Base-by-base conservation (phyloP, 2,329 filamentous ascomycete genomes). In the Domatiomyces globalis region DNA sequence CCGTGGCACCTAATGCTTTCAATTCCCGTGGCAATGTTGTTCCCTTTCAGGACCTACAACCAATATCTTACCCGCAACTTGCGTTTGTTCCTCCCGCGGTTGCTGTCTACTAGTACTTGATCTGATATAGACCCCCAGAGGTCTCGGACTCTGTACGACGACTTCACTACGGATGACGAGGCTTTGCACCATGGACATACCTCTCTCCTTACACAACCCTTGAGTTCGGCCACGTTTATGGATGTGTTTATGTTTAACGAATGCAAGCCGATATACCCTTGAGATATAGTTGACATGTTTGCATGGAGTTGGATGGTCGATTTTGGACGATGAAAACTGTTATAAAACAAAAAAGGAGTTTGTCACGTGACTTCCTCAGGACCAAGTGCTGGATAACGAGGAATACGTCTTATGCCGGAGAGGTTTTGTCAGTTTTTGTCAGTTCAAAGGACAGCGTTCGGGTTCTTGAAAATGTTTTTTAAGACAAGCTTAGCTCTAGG, bases 21-120 rank as follows among this genome's bases (percentile, higher is more conserved):
- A 60, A 60, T 52, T 56, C 58, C 48, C 60, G 60, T 43, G 59
- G 59, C 50, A 59, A 61, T 46, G 50, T 61, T 48, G 56, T 59
- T 49, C 57, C 58, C 9, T 49, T 57, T 45, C 49, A 58, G 42
- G 57, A 59, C 20, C 49, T 56, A 22, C 54, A 58, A 45, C 59
- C 59, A 45, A 47, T 51, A 18, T 56, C 53, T 44, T 60, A 54
- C 43, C 49, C 51, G n/a, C 51, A 52, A 46, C 51, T 51, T 25
- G 51, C 42, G 15, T 53, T 51, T 49, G 44, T 51, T 43, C 25
- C 20, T 17, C 53, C 59, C n/a, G 33, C 54, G 47, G 56, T 61
- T 51, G 51, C 57, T 9, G 54, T 56, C 10, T 61, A 52, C 56
- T 61, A 56, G 33, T 15, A 5, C 12, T 15, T 10, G 33, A 15